phyloP scores from a whole-genome alignment of 768 basidiomycete species.

The Sarcodon sp. region DNA sequence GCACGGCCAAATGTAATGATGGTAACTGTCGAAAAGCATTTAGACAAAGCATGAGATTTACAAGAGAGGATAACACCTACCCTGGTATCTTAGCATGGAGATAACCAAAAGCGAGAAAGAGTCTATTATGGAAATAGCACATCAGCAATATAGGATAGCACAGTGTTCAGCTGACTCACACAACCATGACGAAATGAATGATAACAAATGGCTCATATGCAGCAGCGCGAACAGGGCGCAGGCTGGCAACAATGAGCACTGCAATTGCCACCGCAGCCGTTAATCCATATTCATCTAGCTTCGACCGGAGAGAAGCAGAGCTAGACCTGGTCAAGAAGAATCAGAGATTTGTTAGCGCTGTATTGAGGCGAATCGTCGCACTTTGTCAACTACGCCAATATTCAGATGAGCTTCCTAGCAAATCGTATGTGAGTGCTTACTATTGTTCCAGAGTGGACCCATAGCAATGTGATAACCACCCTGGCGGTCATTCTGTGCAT shows the following conservation, averaged over 20 bases:
- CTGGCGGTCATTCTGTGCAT: constrained; percentile 38
- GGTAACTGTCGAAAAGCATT: constrained; percentile 7
- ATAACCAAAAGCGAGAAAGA: constrained; percentile 18
- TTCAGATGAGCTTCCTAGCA: neutral
- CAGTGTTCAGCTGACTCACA: constrained; percentile 17
- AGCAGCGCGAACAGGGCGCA: constrained; percentile 32
- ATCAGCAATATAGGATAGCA: neutral
- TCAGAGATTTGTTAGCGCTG: neutral
- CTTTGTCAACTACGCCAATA: neutral
- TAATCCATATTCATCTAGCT: constrained; percentile 20
- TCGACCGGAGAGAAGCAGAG: neutral
- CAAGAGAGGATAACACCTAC: constrained; percentile 10
- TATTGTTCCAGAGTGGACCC: constrained; percentile 33
- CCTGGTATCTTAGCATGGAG: constrained; percentile 12
- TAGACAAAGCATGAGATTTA: neutral
- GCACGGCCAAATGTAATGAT: constrained; percentile 31
- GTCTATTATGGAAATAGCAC: constrained; percentile 7
- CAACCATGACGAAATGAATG: constrained; percentile 28
- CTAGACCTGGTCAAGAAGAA: neutral
- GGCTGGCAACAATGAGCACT: constrained; percentile 30
- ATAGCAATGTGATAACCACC: constrained; percentile 29
- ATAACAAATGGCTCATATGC: constrained; percentile 42
- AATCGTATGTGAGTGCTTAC: constrained; percentile 12
- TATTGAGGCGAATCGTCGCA: neutral
- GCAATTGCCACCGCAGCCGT: constrained; percentile 25